These are phyloP conservation scores for Pyrenophora graminea DNA, from an alignment of 2,329 filamentous ascomycete genomes.

Conservation along the genomic window DNA sequence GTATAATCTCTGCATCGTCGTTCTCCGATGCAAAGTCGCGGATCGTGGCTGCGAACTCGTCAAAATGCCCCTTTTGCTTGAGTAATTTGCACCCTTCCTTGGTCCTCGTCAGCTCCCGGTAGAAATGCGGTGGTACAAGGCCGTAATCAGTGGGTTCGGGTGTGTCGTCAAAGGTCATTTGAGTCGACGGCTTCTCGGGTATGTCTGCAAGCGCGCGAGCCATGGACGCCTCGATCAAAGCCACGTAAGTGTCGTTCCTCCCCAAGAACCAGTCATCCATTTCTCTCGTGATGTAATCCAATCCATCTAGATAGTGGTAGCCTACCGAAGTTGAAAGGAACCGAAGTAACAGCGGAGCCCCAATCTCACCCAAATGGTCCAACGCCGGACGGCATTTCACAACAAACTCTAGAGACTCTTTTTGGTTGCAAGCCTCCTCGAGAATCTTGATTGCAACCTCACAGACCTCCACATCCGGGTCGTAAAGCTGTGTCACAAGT, in stretches of 20 bases:
- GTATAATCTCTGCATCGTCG: slow-evolving; percentile 80
- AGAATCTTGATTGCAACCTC: slow-evolving; percentile 95
- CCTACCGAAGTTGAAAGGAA: slow-evolving; percentile 96
- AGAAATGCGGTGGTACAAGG: slow-evolving; percentile 92
- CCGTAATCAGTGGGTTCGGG: slow-evolving; percentile 56
- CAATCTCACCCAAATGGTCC: slow-evolving; percentile 95
- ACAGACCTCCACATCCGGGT: slow-evolving; percentile 95
- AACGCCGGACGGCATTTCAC: slow-evolving; percentile 93
- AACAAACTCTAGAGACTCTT: slow-evolving; percentile 88
- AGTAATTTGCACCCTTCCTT: slow-evolving; percentile 89
- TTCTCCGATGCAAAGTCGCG: slow-evolving; percentile 83
- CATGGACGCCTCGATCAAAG: slow-evolving; percentile 91
- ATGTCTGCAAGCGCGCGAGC: slow-evolving; percentile 75
- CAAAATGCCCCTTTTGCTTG: slow-evolving; percentile 92
- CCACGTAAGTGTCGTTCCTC: slow-evolving; percentile 94
- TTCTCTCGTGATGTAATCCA: slow-evolving; percentile 98
- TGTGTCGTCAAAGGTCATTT: slow-evolving; percentile 49
- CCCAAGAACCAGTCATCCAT: slow-evolving; percentile 99
- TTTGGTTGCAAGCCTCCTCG: slow-evolving; percentile 95
- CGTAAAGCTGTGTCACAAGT: slow-evolving; percentile 97
- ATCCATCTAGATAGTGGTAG: slow-evolving; percentile 93
- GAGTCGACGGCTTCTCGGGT: slow-evolving; percentile 60
- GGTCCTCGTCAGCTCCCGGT: slow-evolving; percentile 90
- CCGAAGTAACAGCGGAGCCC: slow-evolving; percentile 85
- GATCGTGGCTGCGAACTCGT: slow-evolving; percentile 88